phyloP scores from a whole-genome alignment of 208 protist species.

The Naegleria fowleri region DNA sequence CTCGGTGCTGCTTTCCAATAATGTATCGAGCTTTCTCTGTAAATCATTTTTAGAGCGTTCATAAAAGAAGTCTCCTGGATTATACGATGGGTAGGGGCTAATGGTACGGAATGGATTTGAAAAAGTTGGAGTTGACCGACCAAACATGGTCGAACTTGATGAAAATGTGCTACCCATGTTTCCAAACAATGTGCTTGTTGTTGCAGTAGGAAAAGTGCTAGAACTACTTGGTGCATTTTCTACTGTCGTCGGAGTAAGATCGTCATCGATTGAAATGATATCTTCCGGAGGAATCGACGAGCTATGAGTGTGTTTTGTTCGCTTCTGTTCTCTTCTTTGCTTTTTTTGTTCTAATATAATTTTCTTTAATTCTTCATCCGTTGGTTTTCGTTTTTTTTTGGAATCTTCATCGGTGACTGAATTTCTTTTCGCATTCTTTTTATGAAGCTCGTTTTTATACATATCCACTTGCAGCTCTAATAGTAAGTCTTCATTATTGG shows the following conservation, averaged over 20 bases:
- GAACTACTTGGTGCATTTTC: not conserved
- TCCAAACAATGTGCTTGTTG: too few species aligned
- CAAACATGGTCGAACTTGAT: too few species aligned
- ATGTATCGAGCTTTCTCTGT: not conserved
- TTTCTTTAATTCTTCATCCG: not conserved
- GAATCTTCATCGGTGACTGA: not conserved
- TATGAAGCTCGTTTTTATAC: not conserved
- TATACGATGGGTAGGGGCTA: not conserved
- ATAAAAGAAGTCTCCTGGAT: not conserved
- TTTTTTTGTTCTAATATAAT: not conserved
- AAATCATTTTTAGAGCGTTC: too few species aligned
- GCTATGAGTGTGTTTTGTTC: not conserved
- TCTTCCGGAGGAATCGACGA: not conserved
- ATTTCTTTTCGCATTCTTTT: not conserved
- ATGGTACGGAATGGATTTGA: not conserved
- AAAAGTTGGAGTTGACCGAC: not conserved
- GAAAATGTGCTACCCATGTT: too few species aligned
- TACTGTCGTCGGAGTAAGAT: not conserved
- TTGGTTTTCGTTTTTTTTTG: not conserved
- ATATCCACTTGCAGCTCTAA: not conserved
- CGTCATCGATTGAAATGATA: not conserved
- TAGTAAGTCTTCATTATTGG: not conserved
- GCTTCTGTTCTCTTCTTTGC: not conserved
- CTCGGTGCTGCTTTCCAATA: not conserved
- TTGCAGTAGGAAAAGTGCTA: too few species aligned